These are phyloP conservation scores for Hexamita inflata DNA, from an alignment of 208 protist species.

Conservation along the genomic window DNA sequence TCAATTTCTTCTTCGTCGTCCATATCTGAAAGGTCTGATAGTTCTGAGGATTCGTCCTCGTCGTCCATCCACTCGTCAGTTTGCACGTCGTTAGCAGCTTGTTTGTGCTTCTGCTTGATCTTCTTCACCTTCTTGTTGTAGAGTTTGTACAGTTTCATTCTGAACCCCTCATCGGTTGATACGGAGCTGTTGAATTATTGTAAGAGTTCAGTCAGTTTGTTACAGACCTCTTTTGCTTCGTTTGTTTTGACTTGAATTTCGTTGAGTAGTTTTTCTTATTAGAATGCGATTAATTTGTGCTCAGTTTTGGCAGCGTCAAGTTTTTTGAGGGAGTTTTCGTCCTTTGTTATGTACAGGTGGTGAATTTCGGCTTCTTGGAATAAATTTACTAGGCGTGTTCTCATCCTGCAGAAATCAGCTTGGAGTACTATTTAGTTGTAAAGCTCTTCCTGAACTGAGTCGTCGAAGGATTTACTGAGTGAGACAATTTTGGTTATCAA, in stretches of 20 bases:
- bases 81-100: no score
- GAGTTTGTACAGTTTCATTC: conserved; percentile 12
- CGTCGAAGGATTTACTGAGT: no score
- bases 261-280: conserved; percentile 3
- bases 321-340: background rate
- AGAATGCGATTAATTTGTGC: background rate
- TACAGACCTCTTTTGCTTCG: background rate
- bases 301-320: background rate
- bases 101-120: no score
- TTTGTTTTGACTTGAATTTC: background rate
- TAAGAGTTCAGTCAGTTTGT: background rate
- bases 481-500: no score
- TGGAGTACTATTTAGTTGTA: no score
- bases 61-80: conserved; percentile 9
- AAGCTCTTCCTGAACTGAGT: no score
- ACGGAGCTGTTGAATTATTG: background rate
- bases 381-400: conserved; percentile 13
- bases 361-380: conserved; percentile 25
- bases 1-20: conserved; percentile 20
- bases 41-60: conserved; percentile 12
- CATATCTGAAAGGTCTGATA: conserved; percentile 14
- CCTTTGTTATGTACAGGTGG: conserved; percentile 20
- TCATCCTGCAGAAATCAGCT: conserved; percentile 17
- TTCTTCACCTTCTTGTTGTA: no score
- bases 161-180: background rate